Evolutionary conservation across 1,284 basidiomycete genomes (phyloP), one percentile per base, ranked within the genome.

Genomic region (Ganoderma lingzhi): DNA sequence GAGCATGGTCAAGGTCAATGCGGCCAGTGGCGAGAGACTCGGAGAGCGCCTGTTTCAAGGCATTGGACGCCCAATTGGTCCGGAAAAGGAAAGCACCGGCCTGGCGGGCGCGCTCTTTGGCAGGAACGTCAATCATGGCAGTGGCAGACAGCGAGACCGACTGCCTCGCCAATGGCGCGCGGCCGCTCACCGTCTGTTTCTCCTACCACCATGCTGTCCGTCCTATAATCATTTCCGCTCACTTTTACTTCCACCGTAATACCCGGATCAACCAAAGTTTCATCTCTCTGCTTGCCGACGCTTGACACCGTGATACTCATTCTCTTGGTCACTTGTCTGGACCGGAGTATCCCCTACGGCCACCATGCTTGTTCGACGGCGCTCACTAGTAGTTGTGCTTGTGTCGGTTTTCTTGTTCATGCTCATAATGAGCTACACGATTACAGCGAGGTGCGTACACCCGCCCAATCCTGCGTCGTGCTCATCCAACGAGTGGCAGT

Each of bases 361-460:
- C 30, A 17, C 32, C 41, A 73, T 73, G 72, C 70, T 73, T 42
- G 64, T 73, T 41, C 72, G 72, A 6, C 70, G 72, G 42, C 72
- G 72, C 48, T 71, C 70, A 5, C 55, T 73, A n/a, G 28, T 62
- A 56, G 23, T 23, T 23, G 68, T 62, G 15, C 45, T 73, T 35
- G 63, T 62, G 3, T 37, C 66, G 32, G 65, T 41, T 17, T 4
- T 71, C 14, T 67, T 70, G 2, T 60, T 70, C 42, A 30, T 73
- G n/a, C 64, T 71, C 48, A n/a, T 67, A 19, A 45, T 69, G 28
- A 44, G 61, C 44, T 73, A 71, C 51, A 70, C 72, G 19, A 48
- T 71, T 23, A 28, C 51, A 15, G 59, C 70, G 1, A 73, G 72
- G 72, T 73, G 53, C 32, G 68, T 64, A 39, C 39, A 23, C 41